These are phyloP conservation scores for Mortierella antarctica DNA, from an alignment of 192 early-diverging fungal species.

Conservation along the genomic window DNA sequence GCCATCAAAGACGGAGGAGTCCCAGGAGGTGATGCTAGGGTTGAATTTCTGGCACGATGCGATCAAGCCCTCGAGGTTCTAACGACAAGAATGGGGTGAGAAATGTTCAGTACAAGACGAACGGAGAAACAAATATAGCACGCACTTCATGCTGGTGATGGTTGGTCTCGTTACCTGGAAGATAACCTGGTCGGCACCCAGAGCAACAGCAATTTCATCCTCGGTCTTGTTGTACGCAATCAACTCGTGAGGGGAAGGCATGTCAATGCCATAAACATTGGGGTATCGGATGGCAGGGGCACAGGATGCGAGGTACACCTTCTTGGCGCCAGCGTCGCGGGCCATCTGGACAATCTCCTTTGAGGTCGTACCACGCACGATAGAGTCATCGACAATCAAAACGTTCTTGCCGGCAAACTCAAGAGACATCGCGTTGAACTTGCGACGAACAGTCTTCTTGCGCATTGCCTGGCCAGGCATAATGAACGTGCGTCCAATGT, in stretches of 20 bases:
- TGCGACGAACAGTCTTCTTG: conserved; percentile 93
- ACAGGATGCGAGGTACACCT: conserved; percentile 99
- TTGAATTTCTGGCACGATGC: conserved; percentile 89
- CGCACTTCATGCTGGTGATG: background rate
- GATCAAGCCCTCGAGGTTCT: conserved; percentile 86
- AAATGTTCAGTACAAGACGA: no score
- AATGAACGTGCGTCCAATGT: conserved; percentile 99
- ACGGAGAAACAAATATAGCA: no score
- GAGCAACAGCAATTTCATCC: conserved; percentile 85
- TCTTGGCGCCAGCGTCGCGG: conserved; percentile 96
- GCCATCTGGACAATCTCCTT: conserved; percentile 99
- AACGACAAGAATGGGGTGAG: background rate
- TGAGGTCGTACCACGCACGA: conserved; percentile 99
- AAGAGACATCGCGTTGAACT: conserved; percentile 98
- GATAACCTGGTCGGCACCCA: conserved; percentile 97
- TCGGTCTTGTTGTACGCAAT: conserved; percentile 85
- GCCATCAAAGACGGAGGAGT: conserved; percentile 97
- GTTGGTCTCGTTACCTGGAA: conserved; percentile 75
- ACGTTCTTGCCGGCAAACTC: conserved; percentile 98
- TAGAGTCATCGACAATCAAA: conserved; percentile 98
- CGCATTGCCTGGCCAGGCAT: conserved; percentile 97
- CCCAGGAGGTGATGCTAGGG: conserved; percentile 84
- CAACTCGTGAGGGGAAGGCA: conserved; percentile 94
- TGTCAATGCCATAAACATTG: conserved; percentile 99
- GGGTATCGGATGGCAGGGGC: conserved; percentile 96